Conservation (phyloP, 2,329 filamentous ascomycete species). For the Pseudocercospora eumusae region DNA sequence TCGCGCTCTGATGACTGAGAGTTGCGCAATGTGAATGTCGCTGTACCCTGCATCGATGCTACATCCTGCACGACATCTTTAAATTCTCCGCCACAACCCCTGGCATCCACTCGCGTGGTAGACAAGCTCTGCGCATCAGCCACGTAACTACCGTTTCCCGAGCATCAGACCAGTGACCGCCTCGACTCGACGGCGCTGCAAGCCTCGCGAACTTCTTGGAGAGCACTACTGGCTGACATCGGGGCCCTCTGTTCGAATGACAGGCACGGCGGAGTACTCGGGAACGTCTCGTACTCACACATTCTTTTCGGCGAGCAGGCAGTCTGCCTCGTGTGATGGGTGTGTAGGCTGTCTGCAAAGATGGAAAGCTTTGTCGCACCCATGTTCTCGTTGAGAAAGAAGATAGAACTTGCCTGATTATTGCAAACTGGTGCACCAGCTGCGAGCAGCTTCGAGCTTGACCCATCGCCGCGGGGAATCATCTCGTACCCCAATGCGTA, state of each 20-base stretch:
- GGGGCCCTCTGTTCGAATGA: not conserved
- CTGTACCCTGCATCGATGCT: conserved; percentile 18
- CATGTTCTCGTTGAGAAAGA: not conserved
- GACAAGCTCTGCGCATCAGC: conserved; percentile 20
- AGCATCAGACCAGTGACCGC: not conserved
- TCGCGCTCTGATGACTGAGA: not conserved
- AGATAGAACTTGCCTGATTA: conserved; percentile 9
- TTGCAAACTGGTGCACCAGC: conserved; percentile 3
- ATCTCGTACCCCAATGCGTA: not conserved
- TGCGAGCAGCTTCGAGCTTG: conserved; percentile 8
- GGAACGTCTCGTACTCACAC: conserved; percentile 3
- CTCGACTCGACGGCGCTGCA: not conserved
- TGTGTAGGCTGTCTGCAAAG: not conserved
- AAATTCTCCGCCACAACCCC: conserved; percentile 14
- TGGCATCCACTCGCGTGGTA: conserved; percentile 16
- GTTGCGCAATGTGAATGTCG: not conserved
- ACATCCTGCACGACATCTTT: conserved; percentile 19
- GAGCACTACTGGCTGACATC: too few relatives aligned
- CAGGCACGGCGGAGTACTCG: not conserved
- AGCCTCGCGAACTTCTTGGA: not conserved
- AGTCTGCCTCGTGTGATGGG: not conserved
- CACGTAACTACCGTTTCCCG: conserved; percentile 20
- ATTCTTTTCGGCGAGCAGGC: not conserved
- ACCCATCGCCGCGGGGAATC: conserved; percentile 2
- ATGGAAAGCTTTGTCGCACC: not conserved